These are phyloP conservation scores for Astraeus odoratus DNA, from an alignment of 768 basidiomycete genomes.

Conservation along the genomic window DNA sequence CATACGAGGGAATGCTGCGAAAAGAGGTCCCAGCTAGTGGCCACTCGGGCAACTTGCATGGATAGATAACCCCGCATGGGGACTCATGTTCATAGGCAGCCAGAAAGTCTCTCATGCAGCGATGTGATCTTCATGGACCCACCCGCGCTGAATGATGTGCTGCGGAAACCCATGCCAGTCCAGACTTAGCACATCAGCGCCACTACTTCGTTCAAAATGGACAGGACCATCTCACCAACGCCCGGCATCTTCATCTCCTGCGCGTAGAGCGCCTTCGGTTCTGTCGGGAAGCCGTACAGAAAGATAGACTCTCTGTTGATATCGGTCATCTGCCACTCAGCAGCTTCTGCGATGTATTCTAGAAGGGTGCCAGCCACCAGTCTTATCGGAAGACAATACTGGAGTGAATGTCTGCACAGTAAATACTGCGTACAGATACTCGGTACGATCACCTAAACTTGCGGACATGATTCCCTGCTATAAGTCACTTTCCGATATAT, in stretches of 20 bases:
- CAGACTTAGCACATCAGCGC: conserved; percentile 56
- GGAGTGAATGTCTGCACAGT: conserved; percentile 55
- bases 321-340: conserved; percentile 98
- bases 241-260: conserved; percentile 94
- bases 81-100: conserved; percentile 85
- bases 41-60: not conserved
- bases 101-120: conserved; percentile 82
- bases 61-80: conserved; percentile 75
- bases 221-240: conserved; percentile 98
- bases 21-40: not conserved
- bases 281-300: conserved; percentile 88
- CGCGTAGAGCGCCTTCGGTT: conserved; percentile 98
- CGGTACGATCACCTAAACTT: conserved; percentile 90
- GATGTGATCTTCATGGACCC: conserved; percentile 88
- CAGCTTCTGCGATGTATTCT: conserved; percentile 97
- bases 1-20: conserved; percentile 88
- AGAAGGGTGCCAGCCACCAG: conserved; percentile 72
- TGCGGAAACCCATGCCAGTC: not conserved
- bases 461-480: conserved; percentile 95
- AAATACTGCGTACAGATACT: conserved; percentile 84
- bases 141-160: conserved; percentile 30
- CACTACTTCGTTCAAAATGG: too few relatives aligned
- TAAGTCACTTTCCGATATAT: conserved; percentile 85
- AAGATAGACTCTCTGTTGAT: conserved; percentile 88
- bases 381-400: not conserved